Evolutionary conservation across 768 basidiomycete genomes (phyloP).

Genomic region (Trametes villosa): DNA sequence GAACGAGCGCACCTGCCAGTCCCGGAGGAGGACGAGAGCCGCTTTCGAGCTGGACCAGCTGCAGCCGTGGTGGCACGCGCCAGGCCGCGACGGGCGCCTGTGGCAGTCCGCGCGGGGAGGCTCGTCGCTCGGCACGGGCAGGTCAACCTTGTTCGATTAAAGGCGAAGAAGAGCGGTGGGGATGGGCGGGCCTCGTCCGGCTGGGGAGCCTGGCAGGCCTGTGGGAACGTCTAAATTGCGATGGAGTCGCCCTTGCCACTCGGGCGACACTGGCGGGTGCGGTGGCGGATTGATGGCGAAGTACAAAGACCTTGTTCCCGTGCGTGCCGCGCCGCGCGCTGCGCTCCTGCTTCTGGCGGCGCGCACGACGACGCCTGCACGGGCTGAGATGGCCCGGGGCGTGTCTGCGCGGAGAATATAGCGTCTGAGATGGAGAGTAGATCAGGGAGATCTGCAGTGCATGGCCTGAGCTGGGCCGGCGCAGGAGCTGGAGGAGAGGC

Average conservation of each 20-base stretch:
- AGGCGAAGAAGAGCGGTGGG: not conserved
- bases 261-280: not conserved
- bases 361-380: not conserved
- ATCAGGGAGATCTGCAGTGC: conserved; percentile 23
- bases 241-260: not conserved
- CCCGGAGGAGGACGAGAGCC: not conserved
- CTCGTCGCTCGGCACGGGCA: not conserved
- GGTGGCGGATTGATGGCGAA: conserved; percentile 10
- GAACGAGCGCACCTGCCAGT: conserved; percentile 11
- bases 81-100: too few relatives aligned
- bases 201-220: conserved; percentile 13
- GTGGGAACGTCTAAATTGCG: conserved; percentile 18
- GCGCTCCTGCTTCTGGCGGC: not conserved
- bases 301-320: conserved; percentile 10
- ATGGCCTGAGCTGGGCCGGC: not conserved
- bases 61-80: not conserved
- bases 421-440: not conserved
- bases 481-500: conserved; percentile 15
- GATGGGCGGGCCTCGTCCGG: not conserved
- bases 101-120: not conserved
- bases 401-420: not conserved
- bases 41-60: not conserved
- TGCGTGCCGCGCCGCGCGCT: not conserved
- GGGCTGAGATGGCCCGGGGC: not conserved
- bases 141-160: conserved; percentile 1